phyloP scores from a whole-genome alignment of 495 filamentous ascomycete species.

The Penicillium chermesinum region DNA sequence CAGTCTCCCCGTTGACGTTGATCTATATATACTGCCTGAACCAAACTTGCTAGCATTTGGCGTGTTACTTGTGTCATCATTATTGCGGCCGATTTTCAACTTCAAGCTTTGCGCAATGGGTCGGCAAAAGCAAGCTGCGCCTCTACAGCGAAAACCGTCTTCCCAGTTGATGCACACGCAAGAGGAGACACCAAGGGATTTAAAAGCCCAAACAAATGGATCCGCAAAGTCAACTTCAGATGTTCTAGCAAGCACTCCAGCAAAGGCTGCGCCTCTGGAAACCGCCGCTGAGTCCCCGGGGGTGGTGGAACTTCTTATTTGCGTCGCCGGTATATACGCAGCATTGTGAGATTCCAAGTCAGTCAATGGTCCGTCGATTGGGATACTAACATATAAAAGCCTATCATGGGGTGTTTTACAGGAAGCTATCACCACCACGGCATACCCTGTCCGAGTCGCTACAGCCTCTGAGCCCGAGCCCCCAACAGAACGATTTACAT shows the following conservation, averaged over 20 bases:
- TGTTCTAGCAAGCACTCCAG: background rate
- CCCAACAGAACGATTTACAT: constrained; percentile 68
- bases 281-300: constrained; percentile 41
- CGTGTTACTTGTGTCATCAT: no score
- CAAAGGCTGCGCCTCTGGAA: constrained; percentile 23
- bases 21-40: no score
- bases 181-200: constrained; percentile 25
- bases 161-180: constrained; percentile 51
- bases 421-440: constrained; percentile 95
- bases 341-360: constrained; percentile 74
- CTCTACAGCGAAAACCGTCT: constrained; percentile 60
- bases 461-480: constrained; percentile 48
- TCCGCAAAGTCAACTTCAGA: constrained; percentile 19
- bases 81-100: background rate
- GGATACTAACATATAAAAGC: constrained; percentile 44
- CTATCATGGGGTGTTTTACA: constrained; percentile 94
- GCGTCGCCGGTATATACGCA: constrained; percentile 88
- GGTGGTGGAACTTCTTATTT: constrained; percentile 70
- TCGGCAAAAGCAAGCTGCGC: constrained; percentile 63
- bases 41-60: no score
- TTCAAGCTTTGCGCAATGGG: constrained; percentile 49
- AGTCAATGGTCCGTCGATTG: background rate
- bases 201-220: constrained; percentile 26
- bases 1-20: no score
- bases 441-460: constrained; percentile 50